phyloP scores from a whole-genome alignment of 208 protist genomes.

The Zelonia costaricensis region DNA sequence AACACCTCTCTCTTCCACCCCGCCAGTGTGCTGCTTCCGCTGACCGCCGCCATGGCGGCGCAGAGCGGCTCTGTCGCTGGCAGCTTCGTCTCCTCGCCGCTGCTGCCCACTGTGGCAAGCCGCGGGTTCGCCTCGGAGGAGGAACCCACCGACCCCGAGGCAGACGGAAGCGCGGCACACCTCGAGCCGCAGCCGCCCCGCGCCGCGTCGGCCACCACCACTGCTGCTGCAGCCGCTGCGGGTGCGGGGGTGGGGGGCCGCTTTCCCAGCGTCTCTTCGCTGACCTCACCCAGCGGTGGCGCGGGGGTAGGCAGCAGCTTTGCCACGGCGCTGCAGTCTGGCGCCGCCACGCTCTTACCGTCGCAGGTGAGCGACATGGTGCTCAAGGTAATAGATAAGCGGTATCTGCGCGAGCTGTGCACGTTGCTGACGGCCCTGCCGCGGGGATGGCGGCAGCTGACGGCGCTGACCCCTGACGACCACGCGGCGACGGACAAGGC shows the following conservation, averaged over 20 bases:
- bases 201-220: too few species aligned
- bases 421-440: slow-evolving; percentile 64
- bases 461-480: slow-evolving; percentile 48
- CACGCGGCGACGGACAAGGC: slow-evolving; percentile 53
- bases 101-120: neutral
- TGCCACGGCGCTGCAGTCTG: too few species aligned
- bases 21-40: slow-evolving; percentile 29
- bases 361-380: slow-evolving; percentile 34
- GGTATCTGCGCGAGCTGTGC: slow-evolving; percentile 70
- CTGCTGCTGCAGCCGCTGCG: too few species aligned
- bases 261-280: too few species aligned
- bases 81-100: slow-evolving; percentile 15
- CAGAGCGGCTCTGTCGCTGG: slow-evolving; percentile 6
- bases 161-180: neutral
- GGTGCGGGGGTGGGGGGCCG: too few species aligned
- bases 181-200: neutral
- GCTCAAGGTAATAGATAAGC: slow-evolving; percentile 48
- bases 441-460: slow-evolving; percentile 53
- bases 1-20: slow-evolving; percentile 53
- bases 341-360: neutral
- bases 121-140: slow-evolving; percentile 12
- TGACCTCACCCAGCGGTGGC: too few species aligned
- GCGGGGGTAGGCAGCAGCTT: too few species aligned
- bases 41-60: slow-evolving; percentile 14
- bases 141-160: neutral